Conservation (phyloP, 352 stramenopile genomes). For the Phytophthora sp. region DNA sequence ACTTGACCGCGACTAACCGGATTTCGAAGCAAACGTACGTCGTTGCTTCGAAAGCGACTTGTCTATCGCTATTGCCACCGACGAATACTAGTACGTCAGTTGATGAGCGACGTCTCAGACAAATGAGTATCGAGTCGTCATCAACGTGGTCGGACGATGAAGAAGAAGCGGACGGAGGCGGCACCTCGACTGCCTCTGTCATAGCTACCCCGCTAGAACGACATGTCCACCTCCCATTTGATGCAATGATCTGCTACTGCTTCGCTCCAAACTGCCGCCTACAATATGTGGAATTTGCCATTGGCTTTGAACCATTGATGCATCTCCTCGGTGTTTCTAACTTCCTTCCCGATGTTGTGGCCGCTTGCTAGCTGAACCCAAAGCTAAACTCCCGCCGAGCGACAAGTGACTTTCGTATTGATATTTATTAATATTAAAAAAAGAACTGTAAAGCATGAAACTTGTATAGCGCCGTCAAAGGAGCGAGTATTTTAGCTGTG, state of each 20-base stretch:
- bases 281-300: slow-evolving; percentile 89
- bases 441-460: slow-evolving; percentile 3
- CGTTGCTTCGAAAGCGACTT: slow-evolving; percentile 60
- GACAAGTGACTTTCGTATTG: neutral
- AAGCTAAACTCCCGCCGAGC: too few relatives aligned
- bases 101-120: slow-evolving; percentile 23
- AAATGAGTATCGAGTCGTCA: slow-evolving; percentile 24
- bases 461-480: neutral
- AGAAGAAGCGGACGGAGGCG: slow-evolving; percentile 21
- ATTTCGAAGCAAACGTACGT: slow-evolving; percentile 69
- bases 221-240: slow-evolving; percentile 75
- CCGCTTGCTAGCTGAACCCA: slow-evolving; percentile 21
- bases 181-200: neutral
- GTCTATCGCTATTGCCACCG: slow-evolving; percentile 47
- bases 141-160: slow-evolving; percentile 31
- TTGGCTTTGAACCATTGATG: slow-evolving; percentile 87
- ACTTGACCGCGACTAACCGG: slow-evolving; percentile 76
- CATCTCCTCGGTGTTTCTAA: slow-evolving; percentile 64
- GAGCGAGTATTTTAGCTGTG: slow-evolving; percentile 26
- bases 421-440: slow-evolving; percentile 7
- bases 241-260: slow-evolving; percentile 88
- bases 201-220: slow-evolving; percentile 45
- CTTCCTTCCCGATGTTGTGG: slow-evolving; percentile 51
- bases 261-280: slow-evolving; percentile 59
- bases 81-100: neutral